Evolutionary conservation across 305 asterid species (phyloP).

Genomic region (Fraxinus latifolia): DNA sequence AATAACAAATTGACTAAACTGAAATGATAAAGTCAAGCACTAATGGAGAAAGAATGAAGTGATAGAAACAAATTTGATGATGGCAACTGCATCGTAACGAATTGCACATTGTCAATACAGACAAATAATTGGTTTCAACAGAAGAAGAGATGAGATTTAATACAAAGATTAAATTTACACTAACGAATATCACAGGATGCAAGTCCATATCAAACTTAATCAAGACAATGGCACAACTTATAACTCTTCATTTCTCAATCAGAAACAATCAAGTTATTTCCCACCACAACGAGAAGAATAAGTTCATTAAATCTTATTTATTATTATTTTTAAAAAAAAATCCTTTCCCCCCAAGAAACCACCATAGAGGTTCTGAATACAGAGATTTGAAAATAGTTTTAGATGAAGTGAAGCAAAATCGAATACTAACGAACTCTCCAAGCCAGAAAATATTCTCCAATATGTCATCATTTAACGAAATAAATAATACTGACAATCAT

Average conservation of each 20-base stretch:
- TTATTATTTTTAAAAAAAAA: not conserved
- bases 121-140: not conserved
- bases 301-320: not conserved
- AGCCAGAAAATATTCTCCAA: not conserved
- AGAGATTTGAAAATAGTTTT: not conserved
- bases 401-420: conserved; percentile 2
- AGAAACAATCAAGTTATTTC: not conserved
- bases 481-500: not conserved
- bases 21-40: not conserved
- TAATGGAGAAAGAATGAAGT: not conserved
- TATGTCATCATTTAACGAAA: not conserved
- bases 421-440: not conserved
- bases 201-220: not conserved
- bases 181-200: not conserved
- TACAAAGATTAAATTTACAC: not conserved
- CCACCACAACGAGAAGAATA: not conserved
- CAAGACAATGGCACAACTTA: not conserved
- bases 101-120: not conserved
- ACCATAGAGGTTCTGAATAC: not conserved
- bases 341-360: not conserved
- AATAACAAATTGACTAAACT: not conserved
- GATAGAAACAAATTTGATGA: not conserved
- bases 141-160: not conserved
- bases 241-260: not conserved
- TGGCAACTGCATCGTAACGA: not conserved